Evolutionary conservation across 108 stramenopile species (phyloP).

Genomic region (Cyclotella atomus): DNA sequence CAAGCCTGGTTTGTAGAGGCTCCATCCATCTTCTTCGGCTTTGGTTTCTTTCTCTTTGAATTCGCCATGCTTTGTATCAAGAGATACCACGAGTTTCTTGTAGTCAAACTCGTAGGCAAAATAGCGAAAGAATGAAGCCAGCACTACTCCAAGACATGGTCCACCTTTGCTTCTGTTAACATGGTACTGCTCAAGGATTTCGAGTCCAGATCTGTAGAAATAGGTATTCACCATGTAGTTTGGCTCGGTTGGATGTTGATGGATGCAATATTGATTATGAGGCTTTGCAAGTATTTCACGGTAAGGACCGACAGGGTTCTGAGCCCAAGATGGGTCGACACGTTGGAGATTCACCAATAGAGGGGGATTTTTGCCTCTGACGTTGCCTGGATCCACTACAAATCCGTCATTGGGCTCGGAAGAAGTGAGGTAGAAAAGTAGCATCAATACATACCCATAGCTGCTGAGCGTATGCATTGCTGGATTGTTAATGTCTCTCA

Average conservation of each 20-base stretch:
- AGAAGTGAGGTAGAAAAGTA: conserved; percentile 93
- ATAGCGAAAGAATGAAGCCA: conserved; percentile 93
- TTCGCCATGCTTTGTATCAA: conserved; percentile 59
- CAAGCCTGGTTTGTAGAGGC: conserved; percentile 79
- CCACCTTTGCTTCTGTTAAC: conserved; percentile 45
- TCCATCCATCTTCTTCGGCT: conserved; percentile 95
- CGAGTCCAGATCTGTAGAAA: conserved; percentile 67
- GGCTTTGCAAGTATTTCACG: conserved; percentile 53
- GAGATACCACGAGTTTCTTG: conserved; percentile 79
- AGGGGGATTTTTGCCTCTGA: conserved; percentile 59
- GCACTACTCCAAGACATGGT: conserved; percentile 76
- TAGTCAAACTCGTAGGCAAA: conserved; percentile 93
- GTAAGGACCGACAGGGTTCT: conserved; percentile 61
- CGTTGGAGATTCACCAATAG: conserved; percentile 95
- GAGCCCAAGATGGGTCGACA: conserved; percentile 84
- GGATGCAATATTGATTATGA: conserved; percentile 44
- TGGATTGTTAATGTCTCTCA: conserved; percentile 94
- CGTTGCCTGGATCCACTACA: conserved; percentile 18
- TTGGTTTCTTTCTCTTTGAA: conserved; percentile 85
- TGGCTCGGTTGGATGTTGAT: conserved; percentile 81
- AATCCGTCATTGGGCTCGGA: conserved; percentile 63
- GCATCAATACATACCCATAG: conserved; percentile 97
- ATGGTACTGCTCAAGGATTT: conserved; percentile 58
- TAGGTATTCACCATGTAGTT: conserved; percentile 73
- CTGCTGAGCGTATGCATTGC: conserved; percentile 93